Evolutionary conservation across 805 yeast genomes (phyloP).

Genomic region (Wickerhamomyces canadensis): DNA sequence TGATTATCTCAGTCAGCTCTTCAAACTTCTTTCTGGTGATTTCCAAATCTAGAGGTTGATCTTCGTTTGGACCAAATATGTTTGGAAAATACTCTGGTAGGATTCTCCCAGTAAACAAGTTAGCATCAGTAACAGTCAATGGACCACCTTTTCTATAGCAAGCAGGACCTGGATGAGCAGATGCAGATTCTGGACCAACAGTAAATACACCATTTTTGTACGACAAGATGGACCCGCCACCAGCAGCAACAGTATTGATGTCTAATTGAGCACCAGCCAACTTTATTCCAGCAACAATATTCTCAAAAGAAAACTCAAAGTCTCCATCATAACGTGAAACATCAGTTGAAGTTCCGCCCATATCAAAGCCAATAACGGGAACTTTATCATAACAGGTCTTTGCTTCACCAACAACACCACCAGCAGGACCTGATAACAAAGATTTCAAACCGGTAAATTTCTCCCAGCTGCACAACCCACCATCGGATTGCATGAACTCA

Average conservation of each 20-base stretch:
- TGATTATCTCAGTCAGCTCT: conserved; percentile 33
- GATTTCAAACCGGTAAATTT: conserved; percentile 49
- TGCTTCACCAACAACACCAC: conserved; percentile 56
- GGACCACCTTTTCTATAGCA: conserved; percentile 45
- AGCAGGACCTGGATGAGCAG: conserved; percentile 45
- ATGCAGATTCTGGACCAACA: conserved; percentile 44
- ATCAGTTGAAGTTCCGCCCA: conserved; percentile 39
- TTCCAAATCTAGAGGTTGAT: conserved; percentile 33
- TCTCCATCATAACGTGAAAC: conserved; percentile 30
- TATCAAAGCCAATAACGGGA: conserved; percentile 35
- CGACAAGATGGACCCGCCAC: conserved; percentile 31
- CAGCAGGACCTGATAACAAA: conserved; percentile 55
- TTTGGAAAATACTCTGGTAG: conserved; percentile 37
- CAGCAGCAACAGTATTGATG: conserved; percentile 34
- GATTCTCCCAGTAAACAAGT: conserved; percentile 36
- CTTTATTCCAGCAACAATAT: conserved; percentile 34
- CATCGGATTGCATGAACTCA: conserved; percentile 55
- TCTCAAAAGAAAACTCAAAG: conserved; percentile 26
- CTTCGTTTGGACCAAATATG: conserved; percentile 41
- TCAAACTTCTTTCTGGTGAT: conserved; percentile 30
- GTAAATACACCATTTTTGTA: conserved; percentile 33
- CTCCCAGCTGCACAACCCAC: conserved; percentile 48
- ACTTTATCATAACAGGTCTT: conserved; percentile 41
- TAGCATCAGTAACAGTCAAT: conserved; percentile 42
- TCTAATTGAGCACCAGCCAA: conserved; percentile 36